Base-by-base conservation (phyloP, 257 asterid species). In the Nyctanthes arbortristis region DNA sequence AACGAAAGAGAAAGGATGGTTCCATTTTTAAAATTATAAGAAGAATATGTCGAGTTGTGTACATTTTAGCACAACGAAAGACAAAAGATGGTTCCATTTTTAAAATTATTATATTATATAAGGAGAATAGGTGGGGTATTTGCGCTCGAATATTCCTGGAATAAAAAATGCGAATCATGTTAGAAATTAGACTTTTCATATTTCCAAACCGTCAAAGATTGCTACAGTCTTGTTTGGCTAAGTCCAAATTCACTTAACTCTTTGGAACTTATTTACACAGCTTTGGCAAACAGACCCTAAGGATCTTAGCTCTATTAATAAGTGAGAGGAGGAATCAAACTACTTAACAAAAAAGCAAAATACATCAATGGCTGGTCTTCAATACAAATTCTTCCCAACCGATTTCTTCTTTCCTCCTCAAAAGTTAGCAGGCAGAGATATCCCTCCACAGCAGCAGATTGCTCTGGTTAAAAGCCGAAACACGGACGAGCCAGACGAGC, bases 381-480 rank as follows among this genome's bases (percentile, higher is more conserved):
- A 57, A 35, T 68, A 68, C 73, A 68, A 68, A 37, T 68, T 68
- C 31, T 68, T 68, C 58, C 74, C 74, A 28, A 61, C 74, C 9
- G 67, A 70, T 70, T 39, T 70, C 7, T 64, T 69, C 29, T 40
- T 28, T 18, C 68, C 74, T 31, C 61, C 54, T 33, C 47, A 30
- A 37, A 61, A 70, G 49, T 8, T 52, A 1, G 14, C 61, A 8
- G 49, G 49, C 4, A 20, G 39, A 61, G 22, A 70, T 22, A 39
- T 59, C 32, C 47, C 61, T 8, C 56, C 30, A 36, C 66, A 68
- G 25, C 73, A 68, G 28, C 40, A 27, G 3, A 56, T 34, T 36
- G 57, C 61, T 25, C 1, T 37, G 33, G 33, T 68, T 14, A 57
- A 68, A 68, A n/a, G 58, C 20, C 22, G 47, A 4, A 11, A 10